Conservation (phyloP, 148 eudicot genomes). For the Selenicereus undatus region DNA sequence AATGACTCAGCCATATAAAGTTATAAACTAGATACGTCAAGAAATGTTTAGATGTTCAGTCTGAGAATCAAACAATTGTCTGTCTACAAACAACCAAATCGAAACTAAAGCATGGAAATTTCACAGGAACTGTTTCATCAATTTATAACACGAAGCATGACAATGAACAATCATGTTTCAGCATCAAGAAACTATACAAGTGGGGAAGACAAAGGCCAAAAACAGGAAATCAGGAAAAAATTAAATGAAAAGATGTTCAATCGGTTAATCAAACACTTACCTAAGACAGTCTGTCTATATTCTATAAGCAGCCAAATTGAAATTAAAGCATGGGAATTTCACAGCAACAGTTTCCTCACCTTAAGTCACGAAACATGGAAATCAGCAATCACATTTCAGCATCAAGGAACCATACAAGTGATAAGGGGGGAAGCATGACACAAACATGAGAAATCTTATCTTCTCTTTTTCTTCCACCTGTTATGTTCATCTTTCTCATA, state of each 20-base stretch:
- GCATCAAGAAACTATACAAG: not conserved
- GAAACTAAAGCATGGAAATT: not conserved
- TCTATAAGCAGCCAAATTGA: not conserved
- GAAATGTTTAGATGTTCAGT: too few species aligned
- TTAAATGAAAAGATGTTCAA: not conserved
- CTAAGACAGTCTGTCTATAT: not conserved
- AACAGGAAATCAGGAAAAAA: not conserved
- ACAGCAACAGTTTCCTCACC: not conserved
- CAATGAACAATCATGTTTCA: not conserved
- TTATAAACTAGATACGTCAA: too few species aligned
- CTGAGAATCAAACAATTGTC: not conserved
- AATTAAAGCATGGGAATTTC: not conserved
- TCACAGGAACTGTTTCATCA: not conserved
- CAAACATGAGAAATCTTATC: too few species aligned
- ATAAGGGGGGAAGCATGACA: too few species aligned
- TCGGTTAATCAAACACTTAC: not conserved
- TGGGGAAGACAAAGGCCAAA: not conserved
- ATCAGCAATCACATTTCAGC: not conserved
- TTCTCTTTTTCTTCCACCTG: too few species aligned
- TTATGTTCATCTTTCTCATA: too few species aligned
- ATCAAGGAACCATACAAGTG: not conserved
- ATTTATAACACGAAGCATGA: not conserved
- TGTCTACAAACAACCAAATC: not conserved
- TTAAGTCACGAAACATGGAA: too few species aligned
- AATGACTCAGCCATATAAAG: too few species aligned